phyloP scores from a whole-genome alignment of 1,284 basidiomycete genomes.

The Entoloma clypeatum region DNA sequence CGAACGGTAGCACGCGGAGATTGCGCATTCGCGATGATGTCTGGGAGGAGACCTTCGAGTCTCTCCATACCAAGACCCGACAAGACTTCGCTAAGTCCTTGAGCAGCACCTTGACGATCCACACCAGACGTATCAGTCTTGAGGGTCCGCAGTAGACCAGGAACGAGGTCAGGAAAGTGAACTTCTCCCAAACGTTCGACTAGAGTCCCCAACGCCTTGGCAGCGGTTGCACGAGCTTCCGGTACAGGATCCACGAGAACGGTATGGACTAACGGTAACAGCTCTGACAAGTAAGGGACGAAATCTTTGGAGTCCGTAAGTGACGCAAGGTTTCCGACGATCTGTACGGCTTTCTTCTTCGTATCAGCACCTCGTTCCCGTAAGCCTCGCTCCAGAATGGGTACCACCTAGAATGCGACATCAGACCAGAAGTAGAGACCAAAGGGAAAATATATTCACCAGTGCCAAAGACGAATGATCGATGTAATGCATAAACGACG shows the following conservation, averaged over 20 bases:
- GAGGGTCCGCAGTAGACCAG: conserved; percentile 84
- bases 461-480: conserved; percentile 97
- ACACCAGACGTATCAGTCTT: conserved; percentile 95
- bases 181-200: conserved; percentile 95
- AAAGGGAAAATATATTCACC: conserved; percentile 40
- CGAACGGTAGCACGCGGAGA: conserved; percentile 90
- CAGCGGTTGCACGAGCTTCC: conserved; percentile 95
- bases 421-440: conserved; percentile 13
- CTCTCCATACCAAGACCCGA: conserved; percentile 97
- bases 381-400: conserved; percentile 93
- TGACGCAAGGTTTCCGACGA: conserved; percentile 94
- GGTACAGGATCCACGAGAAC: conserved; percentile 96
- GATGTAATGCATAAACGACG: conserved; percentile 97
- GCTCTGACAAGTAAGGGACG: conserved; percentile 87
- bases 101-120: conserved; percentile 96
- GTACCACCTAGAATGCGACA: conserved; percentile 69
- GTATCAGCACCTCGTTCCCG: conserved; percentile 90
- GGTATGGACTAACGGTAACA: conserved; percentile 88
- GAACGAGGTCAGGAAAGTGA: conserved; percentile 95
- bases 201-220: conserved; percentile 95
- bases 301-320: conserved; percentile 96
- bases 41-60: conserved; percentile 91
- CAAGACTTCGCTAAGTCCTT: conserved; percentile 95
- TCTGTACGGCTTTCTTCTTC: conserved; percentile 95
- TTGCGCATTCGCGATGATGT: conserved; percentile 89